These are phyloP conservation scores for Aspergillus carbonarius DNA, from an alignment of 2,329 filamentous ascomycete genomes.

Conservation along the genomic window DNA sequence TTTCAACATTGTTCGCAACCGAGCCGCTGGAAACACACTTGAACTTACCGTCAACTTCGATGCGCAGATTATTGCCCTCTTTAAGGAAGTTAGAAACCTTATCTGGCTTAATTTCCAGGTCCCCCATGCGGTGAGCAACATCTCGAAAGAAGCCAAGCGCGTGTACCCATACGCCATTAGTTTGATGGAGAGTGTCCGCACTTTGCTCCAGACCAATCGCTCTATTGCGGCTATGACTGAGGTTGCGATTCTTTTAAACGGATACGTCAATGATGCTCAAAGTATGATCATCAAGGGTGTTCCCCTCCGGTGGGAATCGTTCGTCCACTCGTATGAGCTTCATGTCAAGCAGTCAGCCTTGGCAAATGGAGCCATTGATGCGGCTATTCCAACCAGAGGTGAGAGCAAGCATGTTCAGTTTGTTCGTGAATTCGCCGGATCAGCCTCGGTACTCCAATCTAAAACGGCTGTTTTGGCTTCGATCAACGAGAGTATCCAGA, in stretches of 20 bases:
- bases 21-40: slow-evolving; percentile 83
- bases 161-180: slow-evolving; percentile 98
- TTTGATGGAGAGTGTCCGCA: slow-evolving; percentile 97
- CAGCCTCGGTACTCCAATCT: slow-evolving; percentile 81
- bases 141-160: slow-evolving; percentile 97
- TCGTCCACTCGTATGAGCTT: slow-evolving; percentile 93
- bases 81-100: slow-evolving; percentile 97
- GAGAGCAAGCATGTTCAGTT: slow-evolving; percentile 97
- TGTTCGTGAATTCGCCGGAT: slow-evolving; percentile 85
- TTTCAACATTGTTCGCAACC: slow-evolving; percentile 83
- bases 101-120: slow-evolving; percentile 94
- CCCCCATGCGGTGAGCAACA: slow-evolving; percentile 89
- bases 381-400: slow-evolving; percentile 56
- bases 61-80: slow-evolving; percentile 91
- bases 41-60: slow-evolving; percentile 96
- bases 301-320: slow-evolving; percentile 93
- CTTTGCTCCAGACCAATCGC: slow-evolving; percentile 81
- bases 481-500: slow-evolving; percentile 79
- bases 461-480: slow-evolving; percentile 78
- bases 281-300: slow-evolving; percentile 80
- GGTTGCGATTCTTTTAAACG: slow-evolving; percentile 81
- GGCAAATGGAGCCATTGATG: slow-evolving; percentile 60
- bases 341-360: slow-evolving; percentile 68
- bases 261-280: slow-evolving; percentile 90
- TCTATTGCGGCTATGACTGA: slow-evolving; percentile 83